Conservation (phyloP, 805 yeast genomes). For the Schizosaccharomyces lindneri region DNA sequence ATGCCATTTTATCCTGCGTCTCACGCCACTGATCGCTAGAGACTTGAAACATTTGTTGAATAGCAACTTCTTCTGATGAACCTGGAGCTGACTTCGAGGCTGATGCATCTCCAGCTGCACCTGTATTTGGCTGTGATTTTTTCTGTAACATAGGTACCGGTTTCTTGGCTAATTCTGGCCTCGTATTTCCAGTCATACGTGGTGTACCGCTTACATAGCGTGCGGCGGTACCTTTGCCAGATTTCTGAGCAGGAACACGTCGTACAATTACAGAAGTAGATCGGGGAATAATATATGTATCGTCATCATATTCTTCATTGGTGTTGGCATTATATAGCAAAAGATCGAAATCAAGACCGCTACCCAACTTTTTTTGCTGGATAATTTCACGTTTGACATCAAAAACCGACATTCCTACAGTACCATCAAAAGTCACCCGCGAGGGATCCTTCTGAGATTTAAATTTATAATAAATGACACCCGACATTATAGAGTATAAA, state of each 20-base stretch:
- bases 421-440: conserved; percentile 75
- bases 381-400: conserved; percentile 84
- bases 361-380: conserved; percentile 50
- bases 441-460: conserved; percentile 59
- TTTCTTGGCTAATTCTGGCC: conserved; percentile 6
- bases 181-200: conserved; percentile 25
- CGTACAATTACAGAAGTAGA: conserved; percentile 59
- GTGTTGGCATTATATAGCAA: conserved; percentile 47
- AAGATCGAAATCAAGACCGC: conserved; percentile 58
- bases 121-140: conserved; percentile 13
- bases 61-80: conserved; percentile 57
- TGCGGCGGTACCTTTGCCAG: conserved; percentile 28
- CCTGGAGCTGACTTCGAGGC: conserved; percentile 13
- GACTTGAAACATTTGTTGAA: conserved; percentile 71
- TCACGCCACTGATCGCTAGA: conserved; percentile 90
- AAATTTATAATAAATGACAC: conserved; percentile 69
- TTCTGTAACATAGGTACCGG: not conserved
- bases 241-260: conserved; percentile 40
- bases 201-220: conserved; percentile 37
- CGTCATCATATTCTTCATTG: conserved; percentile 57
- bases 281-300: conserved; percentile 72
- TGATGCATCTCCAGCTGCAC: conserved; percentile 3
- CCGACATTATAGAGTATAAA: conserved; percentile 30
- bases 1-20: conserved; percentile 75
- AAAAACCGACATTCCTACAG: conserved; percentile 70